Evolutionary conservation across 257 asterid species (phyloP), one percentile per base, ranked within the genome.

Genomic region (Nicotiana attenuata): DNA sequence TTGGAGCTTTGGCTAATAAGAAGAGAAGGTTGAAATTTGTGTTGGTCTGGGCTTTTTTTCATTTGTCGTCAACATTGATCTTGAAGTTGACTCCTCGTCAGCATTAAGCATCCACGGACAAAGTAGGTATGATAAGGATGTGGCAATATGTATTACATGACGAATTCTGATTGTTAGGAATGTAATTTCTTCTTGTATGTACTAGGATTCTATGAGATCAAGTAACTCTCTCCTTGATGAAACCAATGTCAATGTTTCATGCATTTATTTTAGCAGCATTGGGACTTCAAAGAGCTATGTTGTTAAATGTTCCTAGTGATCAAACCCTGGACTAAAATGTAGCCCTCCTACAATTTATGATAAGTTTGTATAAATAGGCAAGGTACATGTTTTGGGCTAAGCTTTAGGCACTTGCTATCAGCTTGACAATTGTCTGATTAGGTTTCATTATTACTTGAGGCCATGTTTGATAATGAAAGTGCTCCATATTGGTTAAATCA

Each of bases 31-130:
- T 63, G 26, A 61, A 57, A 59, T 35, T 29, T 31, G 69, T 78
- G 24, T 38, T 78, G 10, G 26, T 59, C 33, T 79, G 38, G 24
- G 20, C 56, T 45, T 45, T 45, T n/a, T 71, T 16, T 61, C 73
- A 79, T 79, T 57, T 63, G 75, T 20, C 60, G 61, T 79, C 59
- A 22, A n/a, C 69, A 55, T 78, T 33, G 57, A 57, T 35, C 60
- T 78, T 78, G 69, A 57, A 57, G 69, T 29, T 57, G 13, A 24
- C 69, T n/a, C 41, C 24, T 78, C 69, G 35, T 55, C 22, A 3
- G 14, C 81, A 78, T 45, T 71, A 47, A 69, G 38, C 8, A 45
- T 71, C 60, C 50, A 57, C 22, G 3, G 5, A 31, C 3, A 31
- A 56, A 75, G 41, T 14, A 14, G 80, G 57, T 45, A 20, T 53